Base-by-base conservation (phyloP, 2,329 filamentous ascomycete species). In the Talaromyces marneffei region DNA sequence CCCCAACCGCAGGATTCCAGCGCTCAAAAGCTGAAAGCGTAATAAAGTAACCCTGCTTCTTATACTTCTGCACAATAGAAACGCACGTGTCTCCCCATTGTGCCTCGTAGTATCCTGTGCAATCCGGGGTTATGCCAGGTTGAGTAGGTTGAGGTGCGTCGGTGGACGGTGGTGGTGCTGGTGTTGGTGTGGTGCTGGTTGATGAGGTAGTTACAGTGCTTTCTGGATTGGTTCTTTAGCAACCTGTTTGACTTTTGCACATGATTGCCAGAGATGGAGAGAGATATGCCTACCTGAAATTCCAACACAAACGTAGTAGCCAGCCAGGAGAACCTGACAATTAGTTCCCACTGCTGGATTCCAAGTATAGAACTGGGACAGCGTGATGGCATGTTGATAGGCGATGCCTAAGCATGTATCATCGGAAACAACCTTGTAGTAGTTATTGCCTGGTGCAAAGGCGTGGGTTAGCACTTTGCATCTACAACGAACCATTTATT, bases 261-360 rank as follows among this genome's bases (percentile, higher is more conserved):
- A 12, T 33, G 29, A n/a, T 10, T 18, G 23, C 12, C 10, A 44
- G 16, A 20, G 23, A 29, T 48, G 10, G 4, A 31, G 6, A 20
- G n/a, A 20, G 3, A 7, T 3, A 1, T 1, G 8, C 39, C 14
- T 40, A 62, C 60, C 46, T 48, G 33, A 27, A 16, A 62, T 18
- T 25, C 55, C 62, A 7, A 71, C 67, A 57, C 69, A 71, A 42
- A 67, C 65, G 7, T 68, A 68, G 31, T 68, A 63, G 3, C 66
- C 66, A 6, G 59, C 52, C 60, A 65, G 63, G 18, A 75, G 66
- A 9, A 66, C 64, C 33, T 62, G 56, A 60, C 73, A 75, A 29
- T 65, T 63, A 9, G 44, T 58, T 5, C 67, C 44, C 6, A 48
- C 25, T 10, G 44, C 44, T 48, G 44, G 44, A n/a, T 48, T 48